Evolutionary conservation across 192 early-diverging fungal genomes (phyloP), one percentile per base, ranked within the genome.

Genomic region (Cetraspora pellucida): DNA sequence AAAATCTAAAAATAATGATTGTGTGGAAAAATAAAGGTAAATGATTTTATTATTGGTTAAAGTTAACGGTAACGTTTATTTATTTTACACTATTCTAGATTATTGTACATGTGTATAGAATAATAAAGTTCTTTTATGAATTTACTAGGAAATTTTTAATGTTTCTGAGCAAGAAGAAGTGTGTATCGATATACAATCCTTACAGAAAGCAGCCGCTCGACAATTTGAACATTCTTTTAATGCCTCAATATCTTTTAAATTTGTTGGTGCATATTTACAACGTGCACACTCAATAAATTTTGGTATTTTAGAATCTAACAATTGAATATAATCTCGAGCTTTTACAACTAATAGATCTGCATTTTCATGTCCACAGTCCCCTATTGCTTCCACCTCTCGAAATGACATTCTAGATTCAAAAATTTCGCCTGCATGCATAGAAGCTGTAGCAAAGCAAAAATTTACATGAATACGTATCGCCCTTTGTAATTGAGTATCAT

Each of bases 301-400:
- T 52, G 69, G 69, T 71, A 46, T 19, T 27, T 46, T 11, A 54
- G 47, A n/a, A 30, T 71, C 69, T 27, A 71, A 30, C 27, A 13
- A 25, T 30, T 31, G 69, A 46, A 71, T 31, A 27, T 28, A 4
- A 11, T 10, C 13, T 27, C 50, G 16, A 2, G 69, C 16, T 54
- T 71, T 71, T 52, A 52, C 30, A 31, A 49, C 17, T 19, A 71
- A 54, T 71, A 25, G 25, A 71, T 71, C 69, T 10, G 69, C 69
- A 25, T 6, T 71, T 19, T 71, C n/a, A 25, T 30, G 19, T 25
- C 69, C 69, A n/a, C 47, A 54, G 17, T 28, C 46, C 9, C 47
- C 27, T 10, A 54, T 52, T 54, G n/a, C 14, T n/a, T 71, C 47
- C 27, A 45, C 49, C 16, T 52, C 47, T n/a, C 25, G 14, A 21